These are phyloP conservation scores for Jacaranda mimosifolia DNA, from an alignment of 257 asterid species.

Conservation along the genomic window DNA sequence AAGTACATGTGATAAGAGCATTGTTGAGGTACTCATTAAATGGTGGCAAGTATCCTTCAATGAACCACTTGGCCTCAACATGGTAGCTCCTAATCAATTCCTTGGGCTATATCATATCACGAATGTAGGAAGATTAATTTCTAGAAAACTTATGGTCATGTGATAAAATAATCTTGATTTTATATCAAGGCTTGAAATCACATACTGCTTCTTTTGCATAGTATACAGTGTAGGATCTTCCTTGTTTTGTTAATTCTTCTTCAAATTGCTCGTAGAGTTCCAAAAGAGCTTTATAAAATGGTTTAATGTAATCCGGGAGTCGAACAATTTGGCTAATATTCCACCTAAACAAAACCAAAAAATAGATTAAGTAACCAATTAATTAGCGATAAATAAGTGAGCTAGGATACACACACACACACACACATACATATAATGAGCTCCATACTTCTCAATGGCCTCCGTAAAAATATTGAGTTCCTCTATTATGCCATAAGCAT, in stretches of 20 bases:
- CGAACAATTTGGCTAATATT: conserved; percentile 2
- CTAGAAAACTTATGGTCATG: no score
- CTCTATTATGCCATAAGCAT: conserved; percentile 35
- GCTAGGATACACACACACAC: no score
- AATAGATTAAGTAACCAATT: no score
- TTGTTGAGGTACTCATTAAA: conserved; percentile 9
- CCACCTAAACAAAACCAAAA: conserved; percentile 40
- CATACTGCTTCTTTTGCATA: conserved; percentile 32
- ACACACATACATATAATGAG: not conserved
- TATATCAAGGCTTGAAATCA: not conserved
- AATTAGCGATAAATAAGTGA: not conserved
- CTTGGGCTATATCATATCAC: not conserved
- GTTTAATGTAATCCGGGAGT: conserved; percentile 35
- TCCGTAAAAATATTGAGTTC: conserved; percentile 31
- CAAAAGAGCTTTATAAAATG: conserved; percentile 26
- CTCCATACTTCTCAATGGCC: conserved; percentile 15
- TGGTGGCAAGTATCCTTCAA: conserved; percentile 9
- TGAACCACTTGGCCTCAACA: conserved; percentile 33
- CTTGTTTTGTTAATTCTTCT: not conserved
- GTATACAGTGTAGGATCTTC: conserved; percentile 29
- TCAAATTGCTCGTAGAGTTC: conserved; percentile 32
- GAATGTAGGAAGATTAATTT: not conserved
- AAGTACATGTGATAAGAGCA: conserved; percentile 20
- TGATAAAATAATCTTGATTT: no score
- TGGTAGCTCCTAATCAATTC: conserved; percentile 30